A percentile compares a stretch with the other conserved stretches of the same genome.
phyloP scores from a whole-genome alignment of 176 grass and related monocot species.

The barley (Hordeum vulgare) region DNA sequence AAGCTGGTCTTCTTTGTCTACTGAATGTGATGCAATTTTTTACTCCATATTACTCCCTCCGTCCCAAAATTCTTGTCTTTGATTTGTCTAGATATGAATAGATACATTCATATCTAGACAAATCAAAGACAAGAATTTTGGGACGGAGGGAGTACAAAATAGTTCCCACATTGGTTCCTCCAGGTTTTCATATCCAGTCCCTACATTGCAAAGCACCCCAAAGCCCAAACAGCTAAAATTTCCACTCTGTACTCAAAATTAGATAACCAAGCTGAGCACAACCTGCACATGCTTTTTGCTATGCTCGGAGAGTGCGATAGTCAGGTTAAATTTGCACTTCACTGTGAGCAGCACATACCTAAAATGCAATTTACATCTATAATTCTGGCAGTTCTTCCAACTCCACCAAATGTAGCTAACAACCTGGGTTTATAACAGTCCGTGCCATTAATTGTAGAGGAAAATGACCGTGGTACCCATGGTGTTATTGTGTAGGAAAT shows the following conservation, averaged over 20 bases:
- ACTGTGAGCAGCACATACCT: not conserved
- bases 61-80: too few relatives aligned
- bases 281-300: not conserved
- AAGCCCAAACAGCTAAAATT: not conserved
- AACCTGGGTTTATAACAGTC: not conserved
- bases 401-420: not conserved
- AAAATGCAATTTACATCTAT: slow-evolving; percentile 7
- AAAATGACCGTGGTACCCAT: not conserved
- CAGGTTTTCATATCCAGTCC: not conserved
- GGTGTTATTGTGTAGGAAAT: not conserved
- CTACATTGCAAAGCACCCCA: not conserved
- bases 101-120: too few relatives aligned
- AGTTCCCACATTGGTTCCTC: not conserved
- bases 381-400: not conserved
- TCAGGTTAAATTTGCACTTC: not conserved
- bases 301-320: not conserved
- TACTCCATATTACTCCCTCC: not conserved
- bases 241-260: not conserved
- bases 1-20: not conserved
- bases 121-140: too few relatives aligned
- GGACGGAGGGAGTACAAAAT: not conserved
- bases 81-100: too few relatives aligned
- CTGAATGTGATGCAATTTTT: not conserved
- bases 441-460: not conserved
- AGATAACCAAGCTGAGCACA: not conserved